Evolutionary conservation across 176 grass and related monocot species (phyloP).

Genomic region (Saccharum officinarum): DNA sequence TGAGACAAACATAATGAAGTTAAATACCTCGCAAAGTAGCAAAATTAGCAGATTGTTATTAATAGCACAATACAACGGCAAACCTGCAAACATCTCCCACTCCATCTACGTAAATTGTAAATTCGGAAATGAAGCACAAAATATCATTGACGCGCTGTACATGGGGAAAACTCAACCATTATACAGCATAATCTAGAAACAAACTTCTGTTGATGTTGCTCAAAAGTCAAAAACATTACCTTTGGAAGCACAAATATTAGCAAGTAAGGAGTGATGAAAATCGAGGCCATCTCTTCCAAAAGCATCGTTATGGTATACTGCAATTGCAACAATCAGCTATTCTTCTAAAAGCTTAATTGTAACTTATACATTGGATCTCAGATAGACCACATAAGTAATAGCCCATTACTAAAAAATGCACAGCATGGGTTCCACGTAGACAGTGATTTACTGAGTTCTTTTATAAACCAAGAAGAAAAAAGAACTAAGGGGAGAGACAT

Average conservation of each 20-base stretch:
- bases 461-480: background rate
- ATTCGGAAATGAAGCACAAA: slow-evolving; percentile 86
- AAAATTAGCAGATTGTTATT: slow-evolving; percentile 11
- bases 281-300: slow-evolving; percentile 91
- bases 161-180: background rate
- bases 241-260: slow-evolving; percentile 86
- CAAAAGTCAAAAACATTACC: slow-evolving; percentile 61
- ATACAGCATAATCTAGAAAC: background rate
- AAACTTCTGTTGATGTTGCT: slow-evolving; percentile 17
- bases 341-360: background rate
- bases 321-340: slow-evolving; percentile 24
- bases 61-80: slow-evolving; percentile 18
- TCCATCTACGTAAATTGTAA: slow-evolving; percentile 85
- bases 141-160: slow-evolving; percentile 80
- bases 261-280: slow-evolving; percentile 86
- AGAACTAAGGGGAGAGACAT: background rate
- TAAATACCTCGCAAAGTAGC: background rate
- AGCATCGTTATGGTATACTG: slow-evolving; percentile 96
- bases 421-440: background rate
- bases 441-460: slow-evolving; percentile 8
- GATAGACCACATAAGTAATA: slow-evolving; percentile 11
- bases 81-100: slow-evolving; percentile 97
- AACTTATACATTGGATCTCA: background rate
- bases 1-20: slow-evolving; percentile 33
- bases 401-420: background rate